These are phyloP conservation scores for Blastobotrys indianensis DNA, from an alignment of 1,139 yeast genomes.

Conservation along the genomic window DNA sequence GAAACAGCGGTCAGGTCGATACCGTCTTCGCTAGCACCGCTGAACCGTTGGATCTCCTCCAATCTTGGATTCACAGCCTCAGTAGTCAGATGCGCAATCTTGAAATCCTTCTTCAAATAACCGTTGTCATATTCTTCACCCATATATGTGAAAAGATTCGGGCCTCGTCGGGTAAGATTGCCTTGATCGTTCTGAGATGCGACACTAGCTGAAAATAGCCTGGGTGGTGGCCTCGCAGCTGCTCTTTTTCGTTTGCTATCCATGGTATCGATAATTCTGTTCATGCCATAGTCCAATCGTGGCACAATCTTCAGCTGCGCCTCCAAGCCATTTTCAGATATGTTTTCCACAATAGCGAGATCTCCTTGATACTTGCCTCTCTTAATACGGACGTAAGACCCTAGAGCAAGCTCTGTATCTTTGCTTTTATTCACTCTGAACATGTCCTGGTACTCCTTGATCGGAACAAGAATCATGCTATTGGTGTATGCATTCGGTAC, in stretches of 20 bases:
- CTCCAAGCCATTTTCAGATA: constrained; percentile 91
- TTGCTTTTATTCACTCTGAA: constrained; percentile 84
- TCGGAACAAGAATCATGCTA: constrained; percentile 81
- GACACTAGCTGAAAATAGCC: constrained; percentile 58
- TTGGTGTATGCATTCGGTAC: constrained; percentile 73
- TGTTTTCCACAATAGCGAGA: constrained; percentile 84
- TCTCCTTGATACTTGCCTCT: constrained; percentile 93
- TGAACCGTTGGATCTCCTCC: constrained; percentile 83
- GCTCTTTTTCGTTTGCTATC: constrained; percentile 45
- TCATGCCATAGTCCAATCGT: constrained; percentile 81
- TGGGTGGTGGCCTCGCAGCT: constrained; percentile 72
- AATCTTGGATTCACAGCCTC: constrained; percentile 81
- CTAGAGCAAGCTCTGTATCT: constrained; percentile 84
- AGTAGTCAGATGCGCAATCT: constrained; percentile 72
- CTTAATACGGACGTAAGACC: constrained; percentile 83
- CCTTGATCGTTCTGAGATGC: constrained; percentile 59
- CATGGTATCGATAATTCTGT: constrained; percentile 51
- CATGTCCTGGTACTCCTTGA: constrained; percentile 90
- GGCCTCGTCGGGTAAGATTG: constrained; percentile 62
- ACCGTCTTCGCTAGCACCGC: constrained; percentile 67
- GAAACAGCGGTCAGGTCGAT: constrained; percentile 83
- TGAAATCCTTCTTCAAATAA: constrained; percentile 77
- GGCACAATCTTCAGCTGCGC: constrained; percentile 91
- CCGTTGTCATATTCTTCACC: constrained; percentile 92
- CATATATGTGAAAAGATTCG: constrained; percentile 65